Conservation (phyloP, 2,329 filamentous ascomycete species). For the Graphiopsis chlorocephala region DNA sequence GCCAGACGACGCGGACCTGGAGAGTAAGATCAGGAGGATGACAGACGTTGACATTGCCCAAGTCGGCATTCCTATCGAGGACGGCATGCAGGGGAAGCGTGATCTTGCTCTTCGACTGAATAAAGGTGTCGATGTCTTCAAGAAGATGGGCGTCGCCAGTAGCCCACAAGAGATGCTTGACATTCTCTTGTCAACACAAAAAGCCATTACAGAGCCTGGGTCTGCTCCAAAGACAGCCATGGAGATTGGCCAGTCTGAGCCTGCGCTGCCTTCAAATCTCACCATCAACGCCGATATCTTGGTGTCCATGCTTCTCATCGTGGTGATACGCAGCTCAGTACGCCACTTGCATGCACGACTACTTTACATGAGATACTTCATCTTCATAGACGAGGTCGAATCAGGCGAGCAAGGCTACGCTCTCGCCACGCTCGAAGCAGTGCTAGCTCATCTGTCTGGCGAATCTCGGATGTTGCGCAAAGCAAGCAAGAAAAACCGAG, state of each 20-base stretch:
- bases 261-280: slow-evolving; percentile 55
- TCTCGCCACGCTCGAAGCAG: slow-evolving; percentile 91
- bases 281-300: slow-evolving; percentile 85
- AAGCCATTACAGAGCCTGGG: slow-evolving; percentile 64
- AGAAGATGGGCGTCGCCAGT: slow-evolving; percentile 72
- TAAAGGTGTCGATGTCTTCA: slow-evolving; percentile 82
- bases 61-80: slow-evolving; percentile 82
- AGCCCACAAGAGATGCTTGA: slow-evolving; percentile 89
- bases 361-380: slow-evolving; percentile 94
- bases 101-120: slow-evolving; percentile 74
- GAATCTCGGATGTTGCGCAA: slow-evolving; percentile 79
- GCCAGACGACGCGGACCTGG: slow-evolving; percentile 80
- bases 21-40: slow-evolving; percentile 89
- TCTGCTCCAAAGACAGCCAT: slow-evolving; percentile 34
- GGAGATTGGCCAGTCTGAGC: slow-evolving; percentile 34
- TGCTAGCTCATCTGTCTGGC: slow-evolving; percentile 79
- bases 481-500: slow-evolving; percentile 81
- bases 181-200: slow-evolving; percentile 74
- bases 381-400: slow-evolving; percentile 96
- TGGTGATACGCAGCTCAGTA: slow-evolving; percentile 87
- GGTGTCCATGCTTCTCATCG: slow-evolving; percentile 84
- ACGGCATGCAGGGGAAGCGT: slow-evolving; percentile 73
- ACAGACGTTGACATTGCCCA: slow-evolving; percentile 91
- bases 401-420: slow-evolving; percentile 95
- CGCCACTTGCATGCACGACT: slow-evolving; percentile 83